Percentiles rank a stretch among this genome's conserved stretches.
These are phyloP conservation scores for Cyberlindnera bimundalis DNA, from an alignment of 805 yeast species.

Conservation along the genomic window DNA sequence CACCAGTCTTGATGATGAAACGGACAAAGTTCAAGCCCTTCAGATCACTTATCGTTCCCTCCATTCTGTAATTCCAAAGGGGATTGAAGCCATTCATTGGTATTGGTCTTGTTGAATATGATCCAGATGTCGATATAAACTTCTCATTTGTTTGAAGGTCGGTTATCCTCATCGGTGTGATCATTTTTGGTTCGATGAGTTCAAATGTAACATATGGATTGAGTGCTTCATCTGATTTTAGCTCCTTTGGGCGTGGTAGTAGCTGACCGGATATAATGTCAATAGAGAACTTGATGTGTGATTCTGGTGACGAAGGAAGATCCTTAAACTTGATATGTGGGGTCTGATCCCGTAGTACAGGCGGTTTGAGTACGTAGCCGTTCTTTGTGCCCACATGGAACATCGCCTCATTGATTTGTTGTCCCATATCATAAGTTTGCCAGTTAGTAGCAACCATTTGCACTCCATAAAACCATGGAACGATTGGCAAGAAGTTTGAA, in stretches of 20 bases:
- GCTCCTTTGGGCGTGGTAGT: conserved; percentile 64
- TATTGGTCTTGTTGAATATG: conserved; percentile 32
- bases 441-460: conserved; percentile 97
- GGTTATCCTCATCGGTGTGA: conserved; percentile 14
- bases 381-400: conserved; percentile 55
- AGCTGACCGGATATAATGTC: conserved; percentile 78
- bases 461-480: conserved; percentile 79
- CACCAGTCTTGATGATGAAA: conserved; percentile 45
- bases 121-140: conserved; percentile 2
- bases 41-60: conserved; percentile 36
- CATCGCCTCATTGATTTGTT: conserved; percentile 82
- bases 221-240: conserved; percentile 41
- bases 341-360: conserved; percentile 31
- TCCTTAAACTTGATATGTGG: conserved; percentile 23
- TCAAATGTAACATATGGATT: conserved; percentile 66
- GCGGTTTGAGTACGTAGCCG: conserved; percentile 84
- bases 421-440: conserved; percentile 90
- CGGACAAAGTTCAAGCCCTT: conserved; percentile 54
- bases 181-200: conserved; percentile 43
- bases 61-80: conserved; percentile 61
- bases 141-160: conserved; percentile 7
- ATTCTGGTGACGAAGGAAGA: conserved; percentile 9
- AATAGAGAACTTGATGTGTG: conserved; percentile 31
- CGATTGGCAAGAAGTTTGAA: conserved; percentile 74
- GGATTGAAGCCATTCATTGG: conserved; percentile 85